phyloP scores from a whole-genome alignment of 495 filamentous ascomycete genomes.

The Astrothelium macrocarpum region DNA sequence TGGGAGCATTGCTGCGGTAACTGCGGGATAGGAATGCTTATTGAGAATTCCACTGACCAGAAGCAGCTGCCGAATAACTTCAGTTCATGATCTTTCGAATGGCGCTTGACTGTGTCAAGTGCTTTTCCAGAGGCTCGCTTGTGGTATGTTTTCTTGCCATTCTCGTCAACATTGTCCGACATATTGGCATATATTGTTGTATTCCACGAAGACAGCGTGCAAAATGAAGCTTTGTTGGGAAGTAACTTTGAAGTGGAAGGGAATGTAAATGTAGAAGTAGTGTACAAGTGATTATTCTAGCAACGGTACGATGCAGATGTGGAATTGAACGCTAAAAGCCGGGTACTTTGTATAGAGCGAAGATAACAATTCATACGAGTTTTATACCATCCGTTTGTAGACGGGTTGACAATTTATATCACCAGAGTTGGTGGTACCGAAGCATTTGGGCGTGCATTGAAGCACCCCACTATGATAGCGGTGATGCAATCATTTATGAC shows the following conservation, averaged over 20 bases:
- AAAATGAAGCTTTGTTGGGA: neutral
- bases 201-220: neutral
- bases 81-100: constrained; percentile 58
- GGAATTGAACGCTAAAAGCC: neutral
- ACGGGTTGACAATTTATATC: no score
- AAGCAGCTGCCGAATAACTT: constrained; percentile 88
- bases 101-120: constrained; percentile 60
- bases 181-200: neutral
- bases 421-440: neutral
- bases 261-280: neutral
- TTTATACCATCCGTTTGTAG: no score
- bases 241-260: neutral
- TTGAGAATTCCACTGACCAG: constrained; percentile 49
- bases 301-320: neutral
- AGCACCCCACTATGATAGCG: neutral
- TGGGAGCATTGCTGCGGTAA: neutral
- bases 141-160: constrained; percentile 62
- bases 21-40: neutral
- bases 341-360: neutral
- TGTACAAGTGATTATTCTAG: neutral
- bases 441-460: neutral
- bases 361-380: neutral
- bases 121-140: constrained; percentile 76
- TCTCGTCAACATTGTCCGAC: constrained; percentile 3
- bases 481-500: neutral